Percentiles rank a stretch among this genome's conserved stretches.
Conservation (phyloP, 805 yeast genomes). For the Wickerhamiella hasegawae region DNA sequence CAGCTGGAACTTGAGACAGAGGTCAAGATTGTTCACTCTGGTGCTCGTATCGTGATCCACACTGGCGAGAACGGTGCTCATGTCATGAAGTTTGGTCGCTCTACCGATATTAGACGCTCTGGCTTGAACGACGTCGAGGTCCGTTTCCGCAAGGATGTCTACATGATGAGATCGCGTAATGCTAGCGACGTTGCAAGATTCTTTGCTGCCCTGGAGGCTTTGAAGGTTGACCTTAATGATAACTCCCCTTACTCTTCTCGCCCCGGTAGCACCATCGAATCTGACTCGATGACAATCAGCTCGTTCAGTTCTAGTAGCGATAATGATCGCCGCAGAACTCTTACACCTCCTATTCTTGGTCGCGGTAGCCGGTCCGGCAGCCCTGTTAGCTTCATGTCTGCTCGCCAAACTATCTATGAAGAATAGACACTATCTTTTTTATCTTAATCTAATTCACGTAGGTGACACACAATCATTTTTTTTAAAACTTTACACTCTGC, state of each 20-base stretch:
- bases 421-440: too few relatives aligned
- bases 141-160: slow-evolving; percentile 11
- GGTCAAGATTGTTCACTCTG: slow-evolving; percentile 4
- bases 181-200: slow-evolving; percentile 11
- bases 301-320: slow-evolving; percentile 1
- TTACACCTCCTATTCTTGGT: slow-evolving; percentile 11
- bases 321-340: slow-evolving; percentile 7
- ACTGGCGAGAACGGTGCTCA: slow-evolving; percentile 3
- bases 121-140: slow-evolving; percentile 16
- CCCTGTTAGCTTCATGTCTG: too few relatives aligned
- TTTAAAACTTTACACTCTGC: too few relatives aligned
- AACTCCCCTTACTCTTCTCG: background rate
- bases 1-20: slow-evolving; percentile 15
- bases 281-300: background rate
- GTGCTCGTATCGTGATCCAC: slow-evolving; percentile 2
- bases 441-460: too few relatives aligned
- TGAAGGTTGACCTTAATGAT: slow-evolving; percentile 8
- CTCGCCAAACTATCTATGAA: too few relatives aligned
- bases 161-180: slow-evolving; percentile 16
- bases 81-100: slow-evolving; percentile 5
- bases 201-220: slow-evolving; percentile 8
- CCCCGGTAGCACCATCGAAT: background rate
- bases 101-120: slow-evolving; percentile 12
- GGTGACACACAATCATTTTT: too few relatives aligned
- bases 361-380: slow-evolving; percentile 7